Evolutionary conservation across 2,329 filamentous ascomycete genomes (phyloP).

Genomic region (Diaporthe vexans): DNA sequence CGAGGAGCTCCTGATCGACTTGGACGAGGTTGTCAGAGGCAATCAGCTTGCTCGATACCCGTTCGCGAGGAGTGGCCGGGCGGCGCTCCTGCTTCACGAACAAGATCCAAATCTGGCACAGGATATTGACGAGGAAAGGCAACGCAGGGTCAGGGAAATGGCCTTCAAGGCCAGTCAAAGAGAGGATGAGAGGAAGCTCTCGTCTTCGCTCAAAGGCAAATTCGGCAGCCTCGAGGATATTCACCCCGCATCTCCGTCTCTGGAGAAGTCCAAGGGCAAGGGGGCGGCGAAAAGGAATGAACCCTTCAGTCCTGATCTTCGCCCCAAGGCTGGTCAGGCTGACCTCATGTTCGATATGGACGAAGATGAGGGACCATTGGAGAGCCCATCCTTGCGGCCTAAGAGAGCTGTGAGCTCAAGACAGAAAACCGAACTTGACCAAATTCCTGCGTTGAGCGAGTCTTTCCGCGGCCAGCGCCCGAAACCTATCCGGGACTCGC

Average conservation of each 20-base stretch:
- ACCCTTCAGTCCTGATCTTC: constrained; percentile 75
- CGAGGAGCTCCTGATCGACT: constrained; percentile 82
- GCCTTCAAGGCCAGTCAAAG: constrained; percentile 73
- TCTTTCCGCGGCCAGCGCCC: constrained; percentile 56
- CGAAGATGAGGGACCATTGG: constrained; percentile 69
- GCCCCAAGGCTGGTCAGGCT: constrained; percentile 75
- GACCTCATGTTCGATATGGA: constrained; percentile 98
- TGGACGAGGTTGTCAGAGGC: constrained; percentile 83
- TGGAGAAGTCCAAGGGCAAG: constrained; percentile 62
- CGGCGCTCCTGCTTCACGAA: constrained; percentile 76
- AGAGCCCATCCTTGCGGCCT: constrained; percentile 51
- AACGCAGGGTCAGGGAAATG: constrained; percentile 82
- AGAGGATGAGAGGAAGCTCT: constrained; percentile 75
- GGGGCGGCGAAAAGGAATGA: constrained; percentile 65
- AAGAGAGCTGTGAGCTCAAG: constrained; percentile 42
- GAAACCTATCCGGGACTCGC: constrained; percentile 48
- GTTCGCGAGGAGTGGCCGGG: constrained; percentile 81
- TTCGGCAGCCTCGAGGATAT: constrained; percentile 77
- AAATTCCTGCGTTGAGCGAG: constrained; percentile 50
- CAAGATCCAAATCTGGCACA: constrained; percentile 73
- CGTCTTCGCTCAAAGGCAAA: constrained; percentile 72
- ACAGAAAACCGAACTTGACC: constrained; percentile 48
- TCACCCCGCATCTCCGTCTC: constrained; percentile 55
- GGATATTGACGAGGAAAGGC: constrained; percentile 78
- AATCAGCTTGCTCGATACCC: constrained; percentile 86